Conservation (phyloP, 23 red algal species). For the Gracilaria caudata region DNA sequence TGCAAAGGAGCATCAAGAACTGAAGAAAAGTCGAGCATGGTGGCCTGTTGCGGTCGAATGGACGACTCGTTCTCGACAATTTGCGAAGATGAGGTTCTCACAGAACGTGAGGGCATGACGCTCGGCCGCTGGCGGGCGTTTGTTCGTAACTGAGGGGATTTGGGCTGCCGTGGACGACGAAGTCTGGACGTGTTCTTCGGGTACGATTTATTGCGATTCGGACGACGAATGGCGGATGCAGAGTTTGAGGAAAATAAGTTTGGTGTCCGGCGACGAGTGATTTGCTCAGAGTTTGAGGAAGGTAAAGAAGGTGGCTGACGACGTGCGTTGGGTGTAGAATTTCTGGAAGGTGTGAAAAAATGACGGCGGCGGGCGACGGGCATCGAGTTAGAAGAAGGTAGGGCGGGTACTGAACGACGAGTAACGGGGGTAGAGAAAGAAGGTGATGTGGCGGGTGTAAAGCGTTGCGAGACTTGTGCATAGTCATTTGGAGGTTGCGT, state of each 20-base stretch:
- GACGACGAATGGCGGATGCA: not conserved
- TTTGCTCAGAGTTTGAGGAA: not conserved
- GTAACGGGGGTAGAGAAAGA: not conserved
- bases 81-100: not conserved
- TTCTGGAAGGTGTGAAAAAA: not conserved
- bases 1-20: not conserved
- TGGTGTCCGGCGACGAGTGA: not conserved
- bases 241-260: not conserved
- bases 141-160: no score
- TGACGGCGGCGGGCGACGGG: not conserved
- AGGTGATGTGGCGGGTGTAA: not conserved
- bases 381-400: not conserved
- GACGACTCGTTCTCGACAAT: not conserved
- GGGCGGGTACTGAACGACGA: not conserved
- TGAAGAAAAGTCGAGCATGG: constrained; percentile 2
- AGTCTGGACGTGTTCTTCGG: not conserved
- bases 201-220: not conserved
- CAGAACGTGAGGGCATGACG: not conserved
- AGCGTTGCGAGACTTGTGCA: not conserved
- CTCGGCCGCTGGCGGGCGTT: not conserved
- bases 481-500: not conserved
- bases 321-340: not conserved
- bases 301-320: not conserved
- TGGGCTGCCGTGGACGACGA: not conserved
- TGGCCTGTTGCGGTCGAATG: constrained; percentile 6